Evolutionary conservation across 1,284 basidiomycete genomes (phyloP), one percentile per base, ranked within the genome.

Genomic region (Trametes hirsuta): DNA sequence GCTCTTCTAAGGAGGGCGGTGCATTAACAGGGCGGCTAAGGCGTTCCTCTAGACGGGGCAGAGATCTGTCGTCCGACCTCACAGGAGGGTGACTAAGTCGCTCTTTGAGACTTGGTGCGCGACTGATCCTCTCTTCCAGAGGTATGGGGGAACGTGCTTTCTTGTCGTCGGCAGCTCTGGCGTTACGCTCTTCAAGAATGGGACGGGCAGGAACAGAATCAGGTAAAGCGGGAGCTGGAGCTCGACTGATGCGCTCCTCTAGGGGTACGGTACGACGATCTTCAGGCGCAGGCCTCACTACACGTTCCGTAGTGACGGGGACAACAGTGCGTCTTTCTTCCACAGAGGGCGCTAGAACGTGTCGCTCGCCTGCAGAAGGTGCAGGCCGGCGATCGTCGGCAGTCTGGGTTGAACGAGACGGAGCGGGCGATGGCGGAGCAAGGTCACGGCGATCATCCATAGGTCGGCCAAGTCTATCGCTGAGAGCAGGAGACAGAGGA

Each of bases 51-150:
- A 64, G 48, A 21, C 63, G 63, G 21, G 62, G 63, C 8, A 56
- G 44, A 4, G 58, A 44, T 24, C 62, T 61, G 35, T 67, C 67
- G 21, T 70, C 68, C 18, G 59, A 37, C 40, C 65, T 63, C 47
- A 61, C 47, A 37, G 59, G 55, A 30, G 58, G 59, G 30, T 55
- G 57, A 40, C 68, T 67, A 21, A 74, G 47, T 30, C 72, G 67
- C 44, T 74, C 74, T 46, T 72, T 72, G 4, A 75, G 63, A 11
- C 68, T 67, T 10, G 70, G 62, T 11, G 48, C 61, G 24, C 71
- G 69, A 37, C 62, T 66, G 30, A 74, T 64, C 24, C 72, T 65
- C 15, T 72, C 74, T 59, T 74, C 74, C 12, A 73, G 56, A 24
- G 71, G 62, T 2, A 65, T 54, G 34, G 62, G 53, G 15, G 66